phyloP scores from a whole-genome alignment of 768 basidiomycete species.

The Cantharellus anzutake region DNA sequence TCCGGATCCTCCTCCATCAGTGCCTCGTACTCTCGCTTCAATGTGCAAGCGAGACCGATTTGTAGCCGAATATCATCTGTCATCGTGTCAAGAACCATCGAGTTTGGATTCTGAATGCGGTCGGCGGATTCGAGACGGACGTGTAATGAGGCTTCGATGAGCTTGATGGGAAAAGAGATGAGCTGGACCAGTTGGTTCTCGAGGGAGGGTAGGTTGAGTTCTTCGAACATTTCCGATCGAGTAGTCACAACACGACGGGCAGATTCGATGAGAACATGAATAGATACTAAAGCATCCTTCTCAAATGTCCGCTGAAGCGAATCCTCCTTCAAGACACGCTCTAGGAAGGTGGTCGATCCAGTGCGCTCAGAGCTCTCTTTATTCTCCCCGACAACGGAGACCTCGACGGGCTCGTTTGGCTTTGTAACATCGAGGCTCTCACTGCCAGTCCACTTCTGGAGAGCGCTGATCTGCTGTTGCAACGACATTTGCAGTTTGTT shows the following conservation, averaged over 20 bases:
- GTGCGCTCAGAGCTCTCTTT: conserved; percentile 27
- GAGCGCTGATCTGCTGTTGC: conserved; percentile 56
- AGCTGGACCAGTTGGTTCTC: conserved; percentile 76
- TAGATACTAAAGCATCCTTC: conserved; percentile 71
- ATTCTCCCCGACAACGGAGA: conserved; percentile 20
- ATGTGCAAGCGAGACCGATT: conserved; percentile 81
- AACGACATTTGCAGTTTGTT: conserved; percentile 71
- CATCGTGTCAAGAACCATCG: conserved; percentile 86
- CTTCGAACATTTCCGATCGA: conserved; percentile 50
- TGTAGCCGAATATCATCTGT: conserved; percentile 81
- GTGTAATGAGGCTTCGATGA: conserved; percentile 79
- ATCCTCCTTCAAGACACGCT: conserved; percentile 87
- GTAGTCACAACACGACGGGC: conserved; percentile 78
- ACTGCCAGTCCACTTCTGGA: conserved; percentile 88
- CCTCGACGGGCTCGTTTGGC: conserved; percentile 48
- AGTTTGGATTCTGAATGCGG: conserved; percentile 72
- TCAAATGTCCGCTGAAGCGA: conserved; percentile 90
- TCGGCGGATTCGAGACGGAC: conserved; percentile 78
- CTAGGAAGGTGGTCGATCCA: conserved; percentile 75
- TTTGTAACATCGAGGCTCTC: conserved; percentile 77
- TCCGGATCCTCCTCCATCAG: conserved; percentile 73
- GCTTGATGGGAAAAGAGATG: conserved; percentile 90
- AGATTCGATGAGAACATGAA: conserved; percentile 66
- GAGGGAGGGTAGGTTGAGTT: conserved; percentile 85
- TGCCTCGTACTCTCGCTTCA: conserved; percentile 88